Evolutionary conservation across 192 early-diverging fungal genomes (phyloP).

Genomic region (Obelidium mucronatum): DNA sequence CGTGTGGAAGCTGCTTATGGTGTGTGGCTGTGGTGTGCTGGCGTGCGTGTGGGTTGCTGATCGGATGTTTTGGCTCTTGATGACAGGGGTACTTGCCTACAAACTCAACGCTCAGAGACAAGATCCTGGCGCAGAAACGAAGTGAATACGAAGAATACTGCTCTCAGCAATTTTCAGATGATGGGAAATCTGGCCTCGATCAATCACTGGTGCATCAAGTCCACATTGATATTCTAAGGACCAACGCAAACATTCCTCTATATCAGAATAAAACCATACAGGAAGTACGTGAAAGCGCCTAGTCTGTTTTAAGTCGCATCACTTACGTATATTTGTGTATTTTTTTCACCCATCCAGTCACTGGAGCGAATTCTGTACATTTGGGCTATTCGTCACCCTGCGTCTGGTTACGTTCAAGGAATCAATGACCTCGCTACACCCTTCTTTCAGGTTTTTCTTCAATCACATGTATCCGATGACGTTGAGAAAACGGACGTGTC

Average conservation of each 20-base stretch:
- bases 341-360: constrained; percentile 56
- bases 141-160: constrained; percentile 93
- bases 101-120: constrained; percentile 82
- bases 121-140: constrained; percentile 86
- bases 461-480: constrained; percentile 64
- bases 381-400: constrained; percentile 98
- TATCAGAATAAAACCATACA: constrained; percentile 86
- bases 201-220: constrained; percentile 93
- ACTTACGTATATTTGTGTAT: not conserved
- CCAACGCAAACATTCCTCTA: constrained; percentile 82
- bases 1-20: constrained; percentile 94
- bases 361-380: constrained; percentile 93
- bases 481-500: constrained; percentile 51
- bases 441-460: constrained; percentile 92
- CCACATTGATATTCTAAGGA: constrained; percentile 94
- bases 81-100: constrained; percentile 85
- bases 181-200: constrained; percentile 76
- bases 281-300: constrained; percentile 58
- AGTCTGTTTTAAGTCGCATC: not conserved
- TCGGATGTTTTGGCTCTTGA: not conserved
- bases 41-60: not conserved
- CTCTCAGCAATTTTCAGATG: constrained; percentile 80
- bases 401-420: constrained; percentile 98
- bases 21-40: constrained; percentile 19
- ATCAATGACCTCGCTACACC: constrained; percentile 98